These are phyloP conservation scores for Candida sanyaensis DNA, from an alignment of 1,139 yeast species.

Conservation along the genomic window DNA sequence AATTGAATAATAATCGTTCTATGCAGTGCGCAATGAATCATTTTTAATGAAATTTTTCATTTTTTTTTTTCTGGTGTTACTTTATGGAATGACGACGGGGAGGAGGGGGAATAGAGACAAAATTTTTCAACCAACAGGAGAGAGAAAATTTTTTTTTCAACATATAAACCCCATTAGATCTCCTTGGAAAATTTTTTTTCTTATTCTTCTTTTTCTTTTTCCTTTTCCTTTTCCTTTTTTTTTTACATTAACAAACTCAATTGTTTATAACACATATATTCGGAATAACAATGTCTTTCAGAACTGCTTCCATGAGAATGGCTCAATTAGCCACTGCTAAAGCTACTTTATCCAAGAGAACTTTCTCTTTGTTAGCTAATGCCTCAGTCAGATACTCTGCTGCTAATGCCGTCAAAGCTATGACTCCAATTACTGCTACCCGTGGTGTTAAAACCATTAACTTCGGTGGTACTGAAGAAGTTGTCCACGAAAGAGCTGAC, in stretches of 20 bases:
- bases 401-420: constrained; percentile 34
- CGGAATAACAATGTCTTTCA: constrained; percentile 50
- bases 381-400: constrained; percentile 43
- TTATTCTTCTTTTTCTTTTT: no score
- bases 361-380: constrained; percentile 61
- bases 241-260: neutral
- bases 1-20: neutral
- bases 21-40: constrained; percentile 10
- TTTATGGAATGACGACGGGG: neutral
- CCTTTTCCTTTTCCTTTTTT: constrained; percentile 1
- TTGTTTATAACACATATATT: constrained; percentile 4
- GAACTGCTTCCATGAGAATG: constrained; percentile 62
- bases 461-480: constrained; percentile 94
- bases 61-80: neutral
- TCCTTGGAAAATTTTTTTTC: constrained; percentile 7
- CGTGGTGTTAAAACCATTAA: constrained; percentile 96
- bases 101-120: neutral
- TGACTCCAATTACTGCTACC: constrained; percentile 38
- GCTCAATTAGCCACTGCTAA: constrained; percentile 60
- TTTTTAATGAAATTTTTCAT: neutral
- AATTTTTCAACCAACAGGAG: neutral
- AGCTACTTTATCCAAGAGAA: constrained; percentile 62
- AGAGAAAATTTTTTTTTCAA: constrained; percentile 8
- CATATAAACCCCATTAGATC: constrained; percentile 9
- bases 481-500: constrained; percentile 98